Evolutionary conservation across 1,284 basidiomycete genomes (phyloP), one percentile per base, ranked within the genome.

Genomic region (Apiotrichum laibachii): DNA sequence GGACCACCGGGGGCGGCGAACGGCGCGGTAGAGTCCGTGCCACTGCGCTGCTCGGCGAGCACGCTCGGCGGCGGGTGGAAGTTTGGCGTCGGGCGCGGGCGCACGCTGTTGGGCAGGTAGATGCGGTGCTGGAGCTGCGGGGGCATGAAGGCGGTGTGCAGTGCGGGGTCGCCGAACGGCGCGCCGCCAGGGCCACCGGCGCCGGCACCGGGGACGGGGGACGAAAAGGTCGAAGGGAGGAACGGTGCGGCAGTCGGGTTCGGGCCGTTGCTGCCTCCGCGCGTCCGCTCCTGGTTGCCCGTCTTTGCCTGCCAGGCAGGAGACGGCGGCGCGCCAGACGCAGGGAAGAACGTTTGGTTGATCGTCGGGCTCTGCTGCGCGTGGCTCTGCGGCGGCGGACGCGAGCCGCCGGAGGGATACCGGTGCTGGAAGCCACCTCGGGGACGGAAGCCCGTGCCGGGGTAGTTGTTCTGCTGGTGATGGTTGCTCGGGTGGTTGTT

Each of bases 41-140:
- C 26, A 7, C 26, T 7, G 26, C 63, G 59, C 44, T 68, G 68
- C 50, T 72, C 67, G 5, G 70, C 72, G 33, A 73, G 44, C 11
- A 72, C 71, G 34, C 62, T 65, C 16, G 72, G 73, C 12, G 72
- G 72, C 12, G 72, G 73, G 58, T 75, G 72, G 64, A 73, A 74
- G 51, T 68, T 74, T 5, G 71, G 75, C 7, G 67, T 60, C 11
- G 71, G 72, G 42, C 73, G 66, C 10, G 75, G 72, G 37, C 72
- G 69, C n/a, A 70, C 67, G 18, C 67, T 55, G 59, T 61, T 69
- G 11, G 75, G 76, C 7, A 77, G 69, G 40, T 77, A 79, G 31
- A 77, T 79, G 5, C 77, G 65, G 62, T 79, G 77, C 66, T 79
- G 77, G 15, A 77, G 64, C 54, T 75, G 72, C 8, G 76, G 75